These are phyloP conservation scores for Macrocystidia cucumis DNA, from an alignment of 1,284 basidiomycete species.

Conservation along the genomic window DNA sequence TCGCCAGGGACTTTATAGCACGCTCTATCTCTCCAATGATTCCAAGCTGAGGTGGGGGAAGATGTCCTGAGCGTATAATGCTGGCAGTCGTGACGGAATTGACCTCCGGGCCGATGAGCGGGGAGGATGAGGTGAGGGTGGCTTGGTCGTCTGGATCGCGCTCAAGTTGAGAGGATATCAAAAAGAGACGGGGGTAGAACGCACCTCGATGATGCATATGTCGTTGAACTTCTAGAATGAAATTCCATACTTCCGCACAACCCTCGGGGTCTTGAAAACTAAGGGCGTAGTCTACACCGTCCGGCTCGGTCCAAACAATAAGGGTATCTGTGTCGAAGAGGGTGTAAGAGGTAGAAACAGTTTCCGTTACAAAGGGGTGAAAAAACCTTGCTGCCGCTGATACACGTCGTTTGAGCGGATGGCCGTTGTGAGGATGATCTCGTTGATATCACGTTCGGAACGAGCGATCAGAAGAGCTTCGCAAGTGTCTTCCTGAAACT, in stretches of 20 bases:
- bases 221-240: conserved; percentile 91
- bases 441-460: conserved; percentile 64
- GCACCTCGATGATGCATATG: conserved; percentile 64
- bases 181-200: conserved; percentile 12
- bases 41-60: conserved; percentile 64
- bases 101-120: conserved; percentile 43
- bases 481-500: conserved; percentile 71
- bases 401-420: conserved; percentile 85
- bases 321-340: conserved; percentile 84
- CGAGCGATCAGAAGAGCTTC: conserved; percentile 83
- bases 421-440: conserved; percentile 65
- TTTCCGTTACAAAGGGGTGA: not conserved
- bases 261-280: conserved; percentile 97
- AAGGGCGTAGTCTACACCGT: conserved; percentile 91
- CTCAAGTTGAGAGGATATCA: conserved; percentile 10
- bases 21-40: conserved; percentile 72
- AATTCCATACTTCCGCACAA: conserved; percentile 96
- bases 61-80: conserved; percentile 63
- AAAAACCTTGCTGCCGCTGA: conserved; percentile 84
- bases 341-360: not conserved
- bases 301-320: conserved; percentile 98
- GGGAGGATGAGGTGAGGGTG: conserved; percentile 44
- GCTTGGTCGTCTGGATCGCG: conserved; percentile 42
- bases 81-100: conserved; percentile 50
- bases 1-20: conserved; percentile 63